Evolutionary conservation across 192 early-diverging fungal species (phyloP).

Genomic region (Linnemannia zychae): DNA sequence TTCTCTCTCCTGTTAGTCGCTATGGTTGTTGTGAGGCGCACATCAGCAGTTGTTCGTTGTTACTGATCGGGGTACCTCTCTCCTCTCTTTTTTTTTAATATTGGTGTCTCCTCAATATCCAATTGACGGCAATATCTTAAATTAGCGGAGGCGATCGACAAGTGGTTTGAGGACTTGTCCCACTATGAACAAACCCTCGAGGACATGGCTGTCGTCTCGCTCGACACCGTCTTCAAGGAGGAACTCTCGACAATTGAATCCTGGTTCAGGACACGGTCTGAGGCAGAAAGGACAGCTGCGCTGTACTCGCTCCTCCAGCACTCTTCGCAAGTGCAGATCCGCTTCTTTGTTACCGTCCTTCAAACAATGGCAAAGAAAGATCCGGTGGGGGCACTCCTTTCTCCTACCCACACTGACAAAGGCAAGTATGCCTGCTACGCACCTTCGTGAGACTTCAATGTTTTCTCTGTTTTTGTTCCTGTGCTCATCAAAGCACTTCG

Average conservation of each 20-base stretch:
- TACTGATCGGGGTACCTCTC: conserved; percentile 1
- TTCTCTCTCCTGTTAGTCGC: background rate
- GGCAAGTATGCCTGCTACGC: conserved; percentile 35
- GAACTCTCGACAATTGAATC: conserved; percentile 94
- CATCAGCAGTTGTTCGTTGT: background rate
- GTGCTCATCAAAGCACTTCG: background rate
- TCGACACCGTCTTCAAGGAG: conserved; percentile 90
- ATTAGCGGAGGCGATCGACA: conserved; percentile 80
- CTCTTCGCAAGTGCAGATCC: conserved; percentile 91
- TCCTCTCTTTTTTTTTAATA: background rate
- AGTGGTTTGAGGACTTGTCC: conserved; percentile 92
- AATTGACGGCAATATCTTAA: background rate
- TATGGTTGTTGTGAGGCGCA: background rate
- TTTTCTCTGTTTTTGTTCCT: conserved; percentile 16
- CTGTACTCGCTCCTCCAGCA: conserved; percentile 94
- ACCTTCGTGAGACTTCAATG: background rate
- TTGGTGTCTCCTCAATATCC: conserved; percentile 5
- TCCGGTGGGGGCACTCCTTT: conserved; percentile 70
- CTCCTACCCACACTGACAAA: conserved; percentile 65
- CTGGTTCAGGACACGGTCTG: conserved; percentile 92
- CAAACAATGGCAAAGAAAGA: conserved; percentile 95
- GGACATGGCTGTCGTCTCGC: conserved; percentile 85
- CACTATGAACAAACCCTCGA: conserved; percentile 94
- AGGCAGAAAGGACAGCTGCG: conserved; percentile 93
- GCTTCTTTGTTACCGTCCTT: conserved; percentile 94